Conservation (phyloP, 2,329 filamentous ascomycete species). For the Paracoccidioides lutzii region DNA sequence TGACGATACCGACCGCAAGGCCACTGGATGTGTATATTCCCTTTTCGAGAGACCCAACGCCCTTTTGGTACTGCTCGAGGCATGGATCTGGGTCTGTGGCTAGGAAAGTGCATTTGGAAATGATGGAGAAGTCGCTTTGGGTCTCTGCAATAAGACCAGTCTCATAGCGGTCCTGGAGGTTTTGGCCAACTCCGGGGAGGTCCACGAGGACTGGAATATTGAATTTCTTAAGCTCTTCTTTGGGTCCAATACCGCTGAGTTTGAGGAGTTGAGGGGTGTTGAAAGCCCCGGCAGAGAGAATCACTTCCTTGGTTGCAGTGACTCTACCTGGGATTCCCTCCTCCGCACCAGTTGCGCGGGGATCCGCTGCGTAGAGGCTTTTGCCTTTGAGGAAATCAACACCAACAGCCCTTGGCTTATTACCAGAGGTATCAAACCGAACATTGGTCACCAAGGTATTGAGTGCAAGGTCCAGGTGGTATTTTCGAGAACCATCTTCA, state of each 20-base stretch:
- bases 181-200: conserved; percentile 48
- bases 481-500: conserved; percentile 39
- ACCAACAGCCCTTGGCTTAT: conserved; percentile 31
- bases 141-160: conserved; percentile 38
- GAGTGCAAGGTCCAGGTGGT: conserved; percentile 42
- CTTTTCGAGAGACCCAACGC: conserved; percentile 14
- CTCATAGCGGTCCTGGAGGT: conserved; percentile 51
- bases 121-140: conserved; percentile 21
- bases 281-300: conserved; percentile 41
- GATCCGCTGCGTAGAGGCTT: conserved; percentile 35
- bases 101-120: conserved; percentile 23
- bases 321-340: conserved; percentile 28
- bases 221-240: conserved; percentile 37
- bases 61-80: conserved; percentile 27
- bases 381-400: conserved; percentile 37
- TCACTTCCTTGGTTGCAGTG: conserved; percentile 30
- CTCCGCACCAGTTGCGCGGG: conserved; percentile 18
- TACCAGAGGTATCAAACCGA: conserved; percentile 26
- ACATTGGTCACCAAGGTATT: conserved; percentile 35
- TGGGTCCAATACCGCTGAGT: conserved; percentile 47
- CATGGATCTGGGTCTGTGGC: conserved; percentile 28
- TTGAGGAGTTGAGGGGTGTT: conserved; percentile 52
- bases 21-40: conserved; percentile 37
- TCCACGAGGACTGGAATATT: conserved; percentile 41
- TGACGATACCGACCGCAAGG: conserved; percentile 37